These are phyloP conservation scores for Diplosphaera chodatii DNA, from an alignment of 139 green algal species.

Conservation along the genomic window DNA sequence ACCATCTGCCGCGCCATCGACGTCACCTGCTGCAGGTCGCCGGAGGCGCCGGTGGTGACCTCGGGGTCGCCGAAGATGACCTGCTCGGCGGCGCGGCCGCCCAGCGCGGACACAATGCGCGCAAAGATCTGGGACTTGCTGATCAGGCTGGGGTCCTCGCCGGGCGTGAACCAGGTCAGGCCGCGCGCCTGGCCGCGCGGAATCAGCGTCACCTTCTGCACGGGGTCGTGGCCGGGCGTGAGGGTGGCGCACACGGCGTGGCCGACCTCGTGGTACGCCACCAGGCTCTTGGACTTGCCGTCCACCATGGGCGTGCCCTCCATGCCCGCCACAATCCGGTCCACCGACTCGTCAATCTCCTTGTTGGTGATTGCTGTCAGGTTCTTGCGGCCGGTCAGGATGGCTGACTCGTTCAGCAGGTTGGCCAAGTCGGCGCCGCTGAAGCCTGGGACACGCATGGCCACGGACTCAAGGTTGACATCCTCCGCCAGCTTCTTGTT, in stretches of 20 bases:
- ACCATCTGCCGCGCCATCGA: conserved; percentile 94
- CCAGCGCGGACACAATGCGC: conserved; percentile 91
- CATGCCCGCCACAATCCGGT: conserved; percentile 96
- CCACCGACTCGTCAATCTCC: conserved; percentile 96
- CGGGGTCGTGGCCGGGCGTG: conserved; percentile 90
- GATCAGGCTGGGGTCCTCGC: conserved; percentile 95
- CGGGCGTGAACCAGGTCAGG: conserved; percentile 96
- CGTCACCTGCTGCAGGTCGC: conserved; percentile 78
- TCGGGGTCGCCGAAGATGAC: conserved; percentile 94
- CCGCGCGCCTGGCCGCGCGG: conserved; percentile 92
- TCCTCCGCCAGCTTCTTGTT: conserved; percentile 96
- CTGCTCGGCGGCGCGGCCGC: conserved; percentile 94
- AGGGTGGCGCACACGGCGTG: conserved; percentile 96
- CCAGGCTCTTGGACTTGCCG: conserved; percentile 94
- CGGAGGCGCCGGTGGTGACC: conserved; percentile 85
- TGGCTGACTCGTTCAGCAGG: conserved; percentile 98
- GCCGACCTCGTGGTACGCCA: conserved; percentile 97
- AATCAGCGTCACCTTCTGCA: conserved; percentile 99
- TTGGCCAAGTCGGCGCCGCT: conserved; percentile 94
- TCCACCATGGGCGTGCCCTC: conserved; percentile 97
- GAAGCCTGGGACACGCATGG: conserved; percentile 80
- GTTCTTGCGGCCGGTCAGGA: conserved; percentile 85
- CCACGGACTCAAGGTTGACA: conserved; percentile 92
- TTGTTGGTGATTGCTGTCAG: conserved; percentile 60
- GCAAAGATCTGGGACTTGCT: conserved; percentile 96